Evolutionary conservation across 1,139 yeast species (phyloP), one percentile per base, ranked within the genome.

Genomic region (Zygosaccharomyces sapae): DNA sequence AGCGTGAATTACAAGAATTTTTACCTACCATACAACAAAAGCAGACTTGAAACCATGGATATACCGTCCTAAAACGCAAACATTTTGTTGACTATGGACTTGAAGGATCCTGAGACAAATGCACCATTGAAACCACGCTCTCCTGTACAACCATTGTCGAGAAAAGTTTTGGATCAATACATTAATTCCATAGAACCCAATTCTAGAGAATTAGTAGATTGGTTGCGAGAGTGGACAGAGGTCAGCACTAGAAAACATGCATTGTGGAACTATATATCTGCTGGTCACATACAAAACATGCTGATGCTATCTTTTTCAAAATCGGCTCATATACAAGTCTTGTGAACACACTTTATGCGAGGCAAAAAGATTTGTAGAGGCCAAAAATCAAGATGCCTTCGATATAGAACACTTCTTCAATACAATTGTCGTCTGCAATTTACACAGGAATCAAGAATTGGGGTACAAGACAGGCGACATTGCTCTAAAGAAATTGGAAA

Each of bases 31-130:
- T 42, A 48, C 54, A 6, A 59, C 64, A 4, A 48, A 41, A 20
- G 50, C 45, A 19, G 44, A 49, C 1, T 53, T 71, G 50, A 71
- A 66, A 55, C 72, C 75, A 2, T 61, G 69, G 39, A 71, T 75
- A 18, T 76, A 75, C 55, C 70, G 76, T 56, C 66, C 68, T 20
- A 70, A 66, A 70, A 74, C 55, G 74, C 76, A 6, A 77, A 80
- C 50, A 67, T 62, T 46, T 70, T 81, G 33, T 62, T 79, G 48
- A 74, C 83, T 9, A 77, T 79, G 64, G 86, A 82, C 58, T 65
- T 81, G 46, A 73, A 75, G 53, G 76, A 74, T 50, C 66, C 69
- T 10, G 63, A 59, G 2, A 63, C 68, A 1, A 72, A 73, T 33
- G 54, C 65, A 33, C 73, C 74, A 36, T 51, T 73, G n/a, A 55